Base-by-base conservation (phyloP, 257 asterid genomes). In the Nyctanthes arbortristis region DNA sequence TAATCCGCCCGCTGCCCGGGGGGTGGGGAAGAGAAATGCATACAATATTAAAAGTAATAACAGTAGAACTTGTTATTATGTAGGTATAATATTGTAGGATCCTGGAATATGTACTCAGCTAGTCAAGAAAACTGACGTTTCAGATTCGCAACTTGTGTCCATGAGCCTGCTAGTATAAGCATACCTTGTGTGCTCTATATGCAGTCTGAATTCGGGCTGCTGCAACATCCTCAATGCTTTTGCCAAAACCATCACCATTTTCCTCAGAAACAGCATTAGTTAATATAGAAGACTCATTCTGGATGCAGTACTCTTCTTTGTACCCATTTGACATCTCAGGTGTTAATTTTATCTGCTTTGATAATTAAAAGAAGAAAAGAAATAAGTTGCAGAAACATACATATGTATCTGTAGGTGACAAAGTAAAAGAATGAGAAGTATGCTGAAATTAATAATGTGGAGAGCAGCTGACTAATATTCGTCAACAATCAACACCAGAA, bases 151-250 rank as follows among this genome's bases (percentile, higher is more conserved):
- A 39, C 18, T 7, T 39, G 49, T 13, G 49, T 13, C 20, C 14
- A 13, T 39, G 20, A 11, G 49, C 14, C 20, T 39, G 49, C 20
- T 39, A 11, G 14, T 39, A 18, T 13, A 39, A 3, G 20, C 71
- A 4, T 79, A 84, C 92, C 88, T 61, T 33, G 52, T 88, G 65
- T 62, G 93, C 90, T 18, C 99, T 90, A 75, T 78, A 88, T 64
- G 88, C 89, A 37, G 88, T 83, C 81, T 94, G 99, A 79, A 94
- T 91, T 82, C 66, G 80, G 57, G 79, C 84, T 64, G 99, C 99
- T 65, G 96, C 99, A 59, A 77, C 76, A 63, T 86, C 79, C 74
- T 91, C 92, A 12, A 73, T 16, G 30, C 84, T 68, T 69, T 76
- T 76, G 71, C 62, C 75, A 43, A 10, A 65, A 59, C 70, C 58